These are phyloP conservation scores for Zygosaccharomyces pseudobailii DNA, from an alignment of 1,139 yeast species.

Conservation along the genomic window DNA sequence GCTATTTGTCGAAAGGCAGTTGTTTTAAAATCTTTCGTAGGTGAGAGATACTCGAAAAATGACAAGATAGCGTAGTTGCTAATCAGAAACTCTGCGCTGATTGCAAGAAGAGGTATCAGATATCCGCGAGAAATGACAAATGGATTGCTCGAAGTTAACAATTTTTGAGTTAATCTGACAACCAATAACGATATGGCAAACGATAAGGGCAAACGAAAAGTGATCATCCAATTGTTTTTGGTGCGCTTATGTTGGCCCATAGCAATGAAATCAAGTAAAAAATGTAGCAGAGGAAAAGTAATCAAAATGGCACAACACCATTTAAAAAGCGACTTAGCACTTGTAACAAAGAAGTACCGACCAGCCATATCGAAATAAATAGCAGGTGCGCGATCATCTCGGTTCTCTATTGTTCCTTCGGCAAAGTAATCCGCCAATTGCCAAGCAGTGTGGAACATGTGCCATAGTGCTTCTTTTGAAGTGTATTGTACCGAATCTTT, in stretches of 20 bases:
- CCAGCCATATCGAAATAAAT: conserved; percentile 63
- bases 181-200: conserved; percentile 41
- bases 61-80: conserved; percentile 55
- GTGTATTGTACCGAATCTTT: conserved; percentile 66
- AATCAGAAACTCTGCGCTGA: conserved; percentile 45
- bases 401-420: conserved; percentile 30
- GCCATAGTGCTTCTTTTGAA: conserved; percentile 62
- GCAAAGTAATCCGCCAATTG: conserved; percentile 50
- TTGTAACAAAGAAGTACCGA: conserved; percentile 46
- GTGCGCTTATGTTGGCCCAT: conserved; percentile 35
- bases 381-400: conserved; percentile 41
- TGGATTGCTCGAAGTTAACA: conserved; percentile 41
- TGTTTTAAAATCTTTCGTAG: conserved; percentile 68
- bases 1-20: conserved; percentile 57
- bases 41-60: conserved; percentile 45
- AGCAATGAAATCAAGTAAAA: conserved; percentile 44
- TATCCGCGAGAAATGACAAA: conserved; percentile 56
- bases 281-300: conserved; percentile 50
- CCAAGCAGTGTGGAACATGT: conserved; percentile 69
- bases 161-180: conserved; percentile 31
- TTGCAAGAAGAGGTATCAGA: conserved; percentile 44
- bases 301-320: conserved; percentile 49
- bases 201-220: conserved; percentile 57
- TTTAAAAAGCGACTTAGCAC: conserved; percentile 44
- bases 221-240: conserved; percentile 44